Conservation (phyloP, 441 rosid species). For the Syzygium malaccense region DNA sequence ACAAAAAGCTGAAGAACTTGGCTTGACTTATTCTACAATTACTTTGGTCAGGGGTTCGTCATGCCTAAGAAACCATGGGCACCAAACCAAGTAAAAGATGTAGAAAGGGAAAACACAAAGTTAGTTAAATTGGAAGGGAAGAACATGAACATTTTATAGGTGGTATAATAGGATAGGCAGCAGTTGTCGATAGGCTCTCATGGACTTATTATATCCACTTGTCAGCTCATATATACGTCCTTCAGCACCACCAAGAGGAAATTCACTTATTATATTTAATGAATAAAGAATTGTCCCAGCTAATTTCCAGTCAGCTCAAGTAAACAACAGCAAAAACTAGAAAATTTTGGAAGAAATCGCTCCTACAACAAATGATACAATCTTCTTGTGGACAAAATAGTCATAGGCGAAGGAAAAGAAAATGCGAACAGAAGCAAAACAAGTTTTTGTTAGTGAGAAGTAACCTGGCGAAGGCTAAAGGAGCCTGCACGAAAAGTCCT, state of each 20-base stretch:
- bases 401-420: not conserved
- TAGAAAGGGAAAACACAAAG: not conserved
- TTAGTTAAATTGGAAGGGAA: not conserved
- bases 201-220: not conserved
- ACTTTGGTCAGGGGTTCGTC: not conserved
- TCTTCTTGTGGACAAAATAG: not conserved
- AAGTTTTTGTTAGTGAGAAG: conserved; percentile 4
- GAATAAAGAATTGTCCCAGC: not conserved
- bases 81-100: not conserved
- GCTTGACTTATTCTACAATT: not conserved
- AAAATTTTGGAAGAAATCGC: not conserved
- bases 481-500: conserved; percentile 90
- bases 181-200: not conserved
- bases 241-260: not conserved
- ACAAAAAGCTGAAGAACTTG: not conserved
- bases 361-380: not conserved
- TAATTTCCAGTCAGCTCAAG: not conserved
- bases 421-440: not conserved
- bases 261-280: not conserved
- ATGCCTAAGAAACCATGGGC: not conserved
- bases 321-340: not conserved
- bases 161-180: not conserved
- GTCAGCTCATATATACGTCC: not conserved
- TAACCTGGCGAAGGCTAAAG: conserved; percentile 85
- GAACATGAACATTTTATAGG: not conserved